Evolutionary conservation across 164 flowering plant genomes (phyloP).

Genomic region (Magnolia officinalis): DNA sequence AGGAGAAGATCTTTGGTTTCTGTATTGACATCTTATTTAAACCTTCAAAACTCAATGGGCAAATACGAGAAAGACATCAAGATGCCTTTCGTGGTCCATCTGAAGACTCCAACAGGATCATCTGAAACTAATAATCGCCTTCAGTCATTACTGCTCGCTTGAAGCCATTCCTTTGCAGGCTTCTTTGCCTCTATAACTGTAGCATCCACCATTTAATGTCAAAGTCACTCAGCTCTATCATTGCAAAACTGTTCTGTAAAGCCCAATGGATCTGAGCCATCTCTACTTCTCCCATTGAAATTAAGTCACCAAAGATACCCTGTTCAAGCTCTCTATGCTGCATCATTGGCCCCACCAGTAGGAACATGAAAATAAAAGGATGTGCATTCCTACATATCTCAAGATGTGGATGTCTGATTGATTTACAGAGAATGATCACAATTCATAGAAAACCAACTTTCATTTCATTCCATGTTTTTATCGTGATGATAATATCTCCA

Average conservation of each 20-base stretch:
- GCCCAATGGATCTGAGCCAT: neutral
- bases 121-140: neutral
- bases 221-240: neutral
- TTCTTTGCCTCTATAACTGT: neutral
- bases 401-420: neutral
- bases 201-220: neutral
- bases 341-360: neutral
- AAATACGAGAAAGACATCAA: neutral
- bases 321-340: neutral
- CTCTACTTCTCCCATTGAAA: neutral
- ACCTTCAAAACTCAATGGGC: neutral
- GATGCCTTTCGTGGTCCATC: neutral
- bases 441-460: neutral
- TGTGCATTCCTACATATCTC: neutral
- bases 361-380: neutral
- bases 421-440: neutral
- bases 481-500: neutral
- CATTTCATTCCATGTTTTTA: neutral
- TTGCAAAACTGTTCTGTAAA: neutral
- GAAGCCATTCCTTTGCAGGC: neutral
- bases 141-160: neutral
- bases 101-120: neutral
- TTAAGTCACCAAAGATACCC: neutral
- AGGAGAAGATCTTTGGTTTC: neutral
- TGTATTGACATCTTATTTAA: neutral